Evolutionary conservation across 1,284 basidiomycete genomes (phyloP).

Genomic region (Porogramme epimiltina): DNA sequence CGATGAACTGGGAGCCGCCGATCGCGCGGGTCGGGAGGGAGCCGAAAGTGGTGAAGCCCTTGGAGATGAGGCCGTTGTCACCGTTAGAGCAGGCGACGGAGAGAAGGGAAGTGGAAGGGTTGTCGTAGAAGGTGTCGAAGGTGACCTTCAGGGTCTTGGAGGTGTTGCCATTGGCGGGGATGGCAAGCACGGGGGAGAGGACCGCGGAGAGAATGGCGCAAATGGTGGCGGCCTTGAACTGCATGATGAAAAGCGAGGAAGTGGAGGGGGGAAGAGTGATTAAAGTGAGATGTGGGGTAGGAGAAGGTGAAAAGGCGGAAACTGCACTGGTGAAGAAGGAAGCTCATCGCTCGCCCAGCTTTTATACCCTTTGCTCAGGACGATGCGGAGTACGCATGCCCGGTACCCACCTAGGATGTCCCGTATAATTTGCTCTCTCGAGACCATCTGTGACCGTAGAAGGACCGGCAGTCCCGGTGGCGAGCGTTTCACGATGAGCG

Average conservation of each 20-base stretch:
- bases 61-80: constrained; percentile 39
- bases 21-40: constrained; percentile 50
- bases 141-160: constrained; percentile 23
- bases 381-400: no score
- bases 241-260: constrained; percentile 5
- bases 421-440: no score
- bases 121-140: constrained; percentile 45
- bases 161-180: no score
- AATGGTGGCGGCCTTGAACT: constrained; percentile 8
- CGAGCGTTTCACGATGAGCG: no score
- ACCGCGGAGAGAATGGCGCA: not conserved
- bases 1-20: constrained; percentile 44
- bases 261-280: not conserved
- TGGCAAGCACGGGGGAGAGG: not conserved
- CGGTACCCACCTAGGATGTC: no score
- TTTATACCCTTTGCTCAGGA: no score
- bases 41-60: constrained; percentile 44
- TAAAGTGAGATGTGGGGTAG: no score
- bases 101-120: constrained; percentile 30
- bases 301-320: no score
- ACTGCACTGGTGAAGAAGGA: no score
- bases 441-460: no score
- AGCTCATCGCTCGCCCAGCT: no score
- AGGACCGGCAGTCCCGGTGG: no score
- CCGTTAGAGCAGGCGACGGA: constrained; percentile 51